Evolutionary conservation across 73 alveolate species (phyloP), one percentile per base, ranked within the genome.

Genomic region (Halteria grandinella): DNA sequence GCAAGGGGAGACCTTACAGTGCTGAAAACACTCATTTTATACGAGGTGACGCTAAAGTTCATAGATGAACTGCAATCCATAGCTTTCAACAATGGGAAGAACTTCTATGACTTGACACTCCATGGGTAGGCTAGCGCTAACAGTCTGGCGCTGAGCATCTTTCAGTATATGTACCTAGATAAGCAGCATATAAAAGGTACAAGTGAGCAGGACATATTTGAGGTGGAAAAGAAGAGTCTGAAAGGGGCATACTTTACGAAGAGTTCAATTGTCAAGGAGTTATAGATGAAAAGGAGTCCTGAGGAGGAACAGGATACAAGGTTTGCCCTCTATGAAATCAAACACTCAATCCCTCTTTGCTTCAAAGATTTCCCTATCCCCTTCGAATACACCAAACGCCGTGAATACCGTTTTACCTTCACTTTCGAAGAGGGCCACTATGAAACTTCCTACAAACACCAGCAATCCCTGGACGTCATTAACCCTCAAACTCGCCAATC

Each of bases 111-210:
- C 43, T 60, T 60, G 20, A 60, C 55, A 3, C 24, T 60, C 7
- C 48, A 60, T 1, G 77, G 59, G 18, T 60, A 60, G 43, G 77
- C 60, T 1, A 20, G 60, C 7, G 58, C 29, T 1, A 60, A 28
- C 29, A 60, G 77, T 23, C 29, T 60, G 5, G 59, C 45, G n/a
- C 41, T 60, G 3, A 40, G 45, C 6, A 60, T 60, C 2, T 60
- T 60, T 23, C 43, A 60, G 25, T 60, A 36, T 36, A 40, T 18
- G 8, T 60, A 60, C 23, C 29, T 60, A 23, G 77, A 60, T 28
- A 60, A 60, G 41, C 24, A 60, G 58, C 77, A 33, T 15, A 60
- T 60, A 11, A 60, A 60, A 40, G 77, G 77, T 14, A 60, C 77
- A 14, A 55, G 17, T 60, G 58, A 39, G 6, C 29, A 40, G 43